phyloP scores from a whole-genome alignment of 306 rosid species.

The Bauhinia variegata region DNA sequence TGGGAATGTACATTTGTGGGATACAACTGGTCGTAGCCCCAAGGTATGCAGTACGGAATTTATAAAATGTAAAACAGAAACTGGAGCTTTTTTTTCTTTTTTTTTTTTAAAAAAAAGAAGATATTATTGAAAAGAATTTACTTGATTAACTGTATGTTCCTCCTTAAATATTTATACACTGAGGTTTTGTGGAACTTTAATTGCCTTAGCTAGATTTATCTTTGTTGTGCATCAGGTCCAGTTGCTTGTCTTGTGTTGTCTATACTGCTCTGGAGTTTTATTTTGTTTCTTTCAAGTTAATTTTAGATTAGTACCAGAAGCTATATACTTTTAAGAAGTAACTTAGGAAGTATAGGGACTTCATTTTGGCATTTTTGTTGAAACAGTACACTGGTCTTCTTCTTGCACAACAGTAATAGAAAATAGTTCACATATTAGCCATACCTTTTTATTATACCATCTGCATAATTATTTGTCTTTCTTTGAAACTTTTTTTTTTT shows the following conservation, averaged over 20 bases:
- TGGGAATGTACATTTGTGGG: constrained; percentile 96
- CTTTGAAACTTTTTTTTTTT: constrained; percentile 5
- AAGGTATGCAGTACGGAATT: constrained; percentile 59
- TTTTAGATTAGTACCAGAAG: not conserved
- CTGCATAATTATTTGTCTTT: constrained; percentile 7
- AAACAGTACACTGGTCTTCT: constrained; percentile 26
- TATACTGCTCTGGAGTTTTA: not conserved
- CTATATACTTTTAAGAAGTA: not conserved
- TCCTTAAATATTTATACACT: not conserved
- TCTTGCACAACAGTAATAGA: constrained; percentile 17
- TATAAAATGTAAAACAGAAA: not conserved
- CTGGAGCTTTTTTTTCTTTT: constrained; percentile 8
- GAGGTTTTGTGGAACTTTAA: not conserved
- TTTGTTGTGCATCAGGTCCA: not conserved
- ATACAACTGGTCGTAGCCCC: constrained; percentile 91
- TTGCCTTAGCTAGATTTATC: not conserved
- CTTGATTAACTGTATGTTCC: not conserved
- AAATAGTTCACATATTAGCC: constrained; percentile 5
- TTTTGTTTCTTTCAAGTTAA: not conserved
- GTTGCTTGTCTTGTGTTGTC: constrained; percentile 1
- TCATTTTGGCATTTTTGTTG: not conserved
- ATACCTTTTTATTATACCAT: constrained; percentile 21
- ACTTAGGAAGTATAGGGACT: constrained; percentile 1
- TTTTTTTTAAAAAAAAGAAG: no score
- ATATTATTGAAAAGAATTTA: constrained; percentile 16